Evolutionary conservation across 306 rosid species (phyloP).

Genomic region (Rosa chinensis): DNA sequence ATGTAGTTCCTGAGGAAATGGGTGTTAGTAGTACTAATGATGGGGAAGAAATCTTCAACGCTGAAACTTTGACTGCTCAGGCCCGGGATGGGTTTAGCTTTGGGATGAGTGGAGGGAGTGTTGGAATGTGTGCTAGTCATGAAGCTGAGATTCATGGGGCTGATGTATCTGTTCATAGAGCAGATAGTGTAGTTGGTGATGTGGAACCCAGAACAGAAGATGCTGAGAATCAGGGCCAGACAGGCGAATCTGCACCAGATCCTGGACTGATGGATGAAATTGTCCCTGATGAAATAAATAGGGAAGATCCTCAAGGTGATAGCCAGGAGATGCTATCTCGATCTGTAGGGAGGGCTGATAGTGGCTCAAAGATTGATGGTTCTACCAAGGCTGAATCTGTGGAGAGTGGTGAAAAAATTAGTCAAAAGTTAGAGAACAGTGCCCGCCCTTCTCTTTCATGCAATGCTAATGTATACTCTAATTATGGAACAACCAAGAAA

Average conservation of each 20-base stretch:
- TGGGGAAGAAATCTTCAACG: slow-evolving; percentile 85
- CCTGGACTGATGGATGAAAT: slow-evolving; percentile 97
- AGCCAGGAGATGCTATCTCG: slow-evolving; percentile 95
- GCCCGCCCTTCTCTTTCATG: slow-evolving; percentile 72
- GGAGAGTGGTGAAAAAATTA: slow-evolving; percentile 91
- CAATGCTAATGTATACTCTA: slow-evolving; percentile 64
- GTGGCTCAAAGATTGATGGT: slow-evolving; percentile 93
- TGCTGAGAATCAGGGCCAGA: slow-evolving; percentile 94
- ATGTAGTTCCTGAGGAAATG: slow-evolving; percentile 68
- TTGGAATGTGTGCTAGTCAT: slow-evolving; percentile 99
- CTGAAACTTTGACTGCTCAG: slow-evolving; percentile 87
- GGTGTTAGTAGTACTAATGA: slow-evolving; percentile 93
- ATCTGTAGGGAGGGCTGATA: slow-evolving; percentile 88
- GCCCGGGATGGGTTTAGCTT: slow-evolving; percentile 91
- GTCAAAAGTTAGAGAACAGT: slow-evolving; percentile 67
- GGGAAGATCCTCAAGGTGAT: slow-evolving; percentile 90
- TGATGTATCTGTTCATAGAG: slow-evolving; percentile 88
- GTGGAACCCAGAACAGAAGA: slow-evolving; percentile 89
- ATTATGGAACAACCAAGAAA: slow-evolving; percentile 57
- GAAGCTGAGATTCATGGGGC: slow-evolving; percentile 99
- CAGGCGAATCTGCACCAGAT: slow-evolving; percentile 89
- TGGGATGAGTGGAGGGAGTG: slow-evolving; percentile 98
- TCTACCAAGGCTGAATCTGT: slow-evolving; percentile 94
- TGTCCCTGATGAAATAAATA: slow-evolving; percentile 74
- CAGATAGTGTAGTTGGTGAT: slow-evolving; percentile 94